phyloP scores from a whole-genome alignment of 2,329 filamentous ascomycete species.

The Verticillium dahliae region DNA sequence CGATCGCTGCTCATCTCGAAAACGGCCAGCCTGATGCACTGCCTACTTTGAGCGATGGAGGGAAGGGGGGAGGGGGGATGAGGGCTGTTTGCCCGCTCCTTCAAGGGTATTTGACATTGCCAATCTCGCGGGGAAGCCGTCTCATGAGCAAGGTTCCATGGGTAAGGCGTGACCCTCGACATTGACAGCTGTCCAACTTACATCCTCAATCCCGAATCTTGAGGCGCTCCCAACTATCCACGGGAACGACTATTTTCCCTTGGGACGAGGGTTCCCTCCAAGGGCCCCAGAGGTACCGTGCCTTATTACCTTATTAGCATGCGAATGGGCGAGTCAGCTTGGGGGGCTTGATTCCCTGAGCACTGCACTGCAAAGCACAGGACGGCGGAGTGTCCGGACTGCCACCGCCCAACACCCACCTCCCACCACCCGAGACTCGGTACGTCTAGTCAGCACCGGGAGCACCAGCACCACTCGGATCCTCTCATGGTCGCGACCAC shows the following conservation, averaged over 20 bases:
- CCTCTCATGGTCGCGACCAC: not conserved
- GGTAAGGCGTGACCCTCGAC: too few species aligned
- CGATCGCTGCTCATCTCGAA: not conserved
- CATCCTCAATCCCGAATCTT: too few species aligned
- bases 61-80: not conserved
- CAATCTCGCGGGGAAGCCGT: not conserved
- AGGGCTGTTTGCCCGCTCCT: not conserved
- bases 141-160: too few species aligned
- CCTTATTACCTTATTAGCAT: too few species aligned
- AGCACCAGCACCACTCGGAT: not conserved
- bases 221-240: too few species aligned
- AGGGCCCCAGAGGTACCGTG: not conserved
- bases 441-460: too few species aligned
- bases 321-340: not conserved
- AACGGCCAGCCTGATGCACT: not conserved
- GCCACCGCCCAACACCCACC: not conserved
- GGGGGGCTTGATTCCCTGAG: not conserved
- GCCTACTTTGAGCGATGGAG: not conserved
- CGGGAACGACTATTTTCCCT: too few species aligned
- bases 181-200: not conserved
- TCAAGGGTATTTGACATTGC: not conserved
- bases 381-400: not conserved
- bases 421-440: not conserved
- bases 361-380: not conserved
- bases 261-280: too few species aligned